phyloP scores from a whole-genome alignment of 257 asterid species.

The Penstemon davidsonii region DNA sequence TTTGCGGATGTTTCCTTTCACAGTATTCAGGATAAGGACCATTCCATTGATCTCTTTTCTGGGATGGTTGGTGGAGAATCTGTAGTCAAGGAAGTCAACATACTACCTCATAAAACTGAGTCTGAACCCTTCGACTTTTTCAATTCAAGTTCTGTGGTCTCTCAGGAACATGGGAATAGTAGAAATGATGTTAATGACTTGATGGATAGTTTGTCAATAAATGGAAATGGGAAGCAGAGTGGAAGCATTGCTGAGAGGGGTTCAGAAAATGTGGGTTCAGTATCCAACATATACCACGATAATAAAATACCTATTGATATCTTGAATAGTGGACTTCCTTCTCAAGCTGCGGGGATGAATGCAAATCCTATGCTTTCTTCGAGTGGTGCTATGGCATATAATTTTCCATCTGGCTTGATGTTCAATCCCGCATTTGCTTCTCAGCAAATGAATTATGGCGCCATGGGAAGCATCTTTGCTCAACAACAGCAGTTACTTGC shows the following conservation, averaged over 20 bases:
- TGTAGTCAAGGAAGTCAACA: conserved; percentile 36
- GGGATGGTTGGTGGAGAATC: conserved; percentile 54
- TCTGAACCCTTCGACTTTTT: conserved; percentile 65
- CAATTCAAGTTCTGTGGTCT: conserved; percentile 46
- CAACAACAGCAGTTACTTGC: conserved; percentile 81
- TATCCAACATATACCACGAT: conserved; percentile 35
- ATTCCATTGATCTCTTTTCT: conserved; percentile 61
- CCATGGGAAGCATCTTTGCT: conserved; percentile 68
- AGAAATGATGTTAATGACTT: conserved; percentile 53
- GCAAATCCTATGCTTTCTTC: conserved; percentile 57
- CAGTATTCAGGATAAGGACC: conserved; percentile 49
- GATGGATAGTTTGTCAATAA: conserved; percentile 58
- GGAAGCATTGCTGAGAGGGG: conserved; percentile 37
- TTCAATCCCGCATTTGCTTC: conserved; percentile 69
- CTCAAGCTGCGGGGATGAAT: conserved; percentile 61
- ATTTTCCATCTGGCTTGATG: conserved; percentile 63
- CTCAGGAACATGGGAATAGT: conserved; percentile 38
- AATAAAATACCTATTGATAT: conserved; percentile 39
- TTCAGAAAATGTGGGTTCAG: conserved; percentile 35
- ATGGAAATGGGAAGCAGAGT: conserved; percentile 45
- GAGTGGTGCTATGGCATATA: conserved; percentile 58
- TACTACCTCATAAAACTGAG: conserved; percentile 41
- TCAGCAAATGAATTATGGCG: conserved; percentile 56
- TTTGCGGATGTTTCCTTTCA: conserved; percentile 93
- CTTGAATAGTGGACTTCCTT: conserved; percentile 47